Evolutionary conservation across 257 asterid species (phyloP).

Genomic region (Ilex asprella): DNA sequence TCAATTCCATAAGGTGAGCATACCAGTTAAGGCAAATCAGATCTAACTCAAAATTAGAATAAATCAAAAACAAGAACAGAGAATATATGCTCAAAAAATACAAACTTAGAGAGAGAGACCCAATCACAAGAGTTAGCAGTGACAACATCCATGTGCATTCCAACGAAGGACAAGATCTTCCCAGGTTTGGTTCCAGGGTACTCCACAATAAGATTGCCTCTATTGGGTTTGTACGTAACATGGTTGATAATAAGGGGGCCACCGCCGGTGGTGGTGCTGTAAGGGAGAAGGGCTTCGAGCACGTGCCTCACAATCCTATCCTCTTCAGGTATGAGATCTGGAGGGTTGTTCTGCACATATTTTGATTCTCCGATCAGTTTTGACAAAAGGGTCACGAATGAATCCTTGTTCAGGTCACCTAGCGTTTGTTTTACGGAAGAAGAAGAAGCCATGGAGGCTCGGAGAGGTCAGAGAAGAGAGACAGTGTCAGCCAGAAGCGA

Average conservation of each 20-base stretch:
- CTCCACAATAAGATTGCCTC: constrained; percentile 96
- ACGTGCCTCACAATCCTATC: constrained; percentile 83
- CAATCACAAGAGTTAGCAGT: constrained; percentile 89
- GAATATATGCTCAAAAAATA: no score
- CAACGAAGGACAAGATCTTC: constrained; percentile 75
- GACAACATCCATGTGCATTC: constrained; percentile 99
- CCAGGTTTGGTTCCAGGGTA: constrained; percentile 86
- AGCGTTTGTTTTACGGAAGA: constrained; percentile 31
- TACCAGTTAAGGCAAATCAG: no score
- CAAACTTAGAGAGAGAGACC: constrained; percentile 30
- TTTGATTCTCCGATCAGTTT: constrained; percentile 87
- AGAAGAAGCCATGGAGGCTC: constrained; percentile 39
- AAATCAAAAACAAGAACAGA: no score
- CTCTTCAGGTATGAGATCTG: constrained; percentile 91
- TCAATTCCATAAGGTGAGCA: no score
- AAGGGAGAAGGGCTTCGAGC: constrained; percentile 66
- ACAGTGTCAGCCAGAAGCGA: no score
- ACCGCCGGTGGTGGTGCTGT: constrained; percentile 70
- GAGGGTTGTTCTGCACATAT: constrained; percentile 91
- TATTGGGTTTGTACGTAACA: constrained; percentile 74
- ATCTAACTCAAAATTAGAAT: no score
- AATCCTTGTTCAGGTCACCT: constrained; percentile 70
- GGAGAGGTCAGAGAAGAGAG: no score
- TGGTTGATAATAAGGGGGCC: constrained; percentile 80
- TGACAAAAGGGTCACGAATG: constrained; percentile 54